These are phyloP conservation scores for Coffea humblotiana DNA, from an alignment of 305 asterid genomes.

Conservation along the genomic window DNA sequence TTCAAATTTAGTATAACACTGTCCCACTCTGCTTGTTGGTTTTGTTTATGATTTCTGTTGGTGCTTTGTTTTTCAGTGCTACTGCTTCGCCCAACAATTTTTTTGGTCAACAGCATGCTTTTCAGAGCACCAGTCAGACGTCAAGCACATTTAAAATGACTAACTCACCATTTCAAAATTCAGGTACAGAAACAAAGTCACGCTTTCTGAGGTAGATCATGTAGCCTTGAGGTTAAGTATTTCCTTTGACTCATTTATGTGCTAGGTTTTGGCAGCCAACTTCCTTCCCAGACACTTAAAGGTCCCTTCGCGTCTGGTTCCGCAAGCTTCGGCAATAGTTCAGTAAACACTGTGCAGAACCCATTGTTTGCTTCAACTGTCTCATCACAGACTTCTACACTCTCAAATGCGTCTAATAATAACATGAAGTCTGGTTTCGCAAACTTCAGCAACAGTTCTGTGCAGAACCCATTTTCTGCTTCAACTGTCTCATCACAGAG, in stretches of 20 bases:
- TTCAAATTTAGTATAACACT: background rate
- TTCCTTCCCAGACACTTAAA: slow-evolving; percentile 41
- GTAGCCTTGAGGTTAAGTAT: slow-evolving; percentile 11
- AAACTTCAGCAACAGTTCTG: slow-evolving; percentile 34
- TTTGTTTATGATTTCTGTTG: slow-evolving; percentile 8
- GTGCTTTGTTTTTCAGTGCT: slow-evolving; percentile 15
- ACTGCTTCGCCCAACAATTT: slow-evolving; percentile 22
- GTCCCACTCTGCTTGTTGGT: background rate
- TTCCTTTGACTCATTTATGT: slow-evolving; percentile 18
- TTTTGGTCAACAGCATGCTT: slow-evolving; percentile 28
- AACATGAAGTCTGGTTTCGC: slow-evolving; percentile 27
- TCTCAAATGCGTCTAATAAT: slow-evolving; percentile 13
- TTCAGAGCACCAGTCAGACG: slow-evolving; percentile 38
- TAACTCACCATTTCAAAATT: slow-evolving; percentile 40
- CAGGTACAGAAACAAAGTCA: slow-evolving; percentile 41
- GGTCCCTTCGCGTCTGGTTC: slow-evolving; percentile 42
- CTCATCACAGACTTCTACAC: slow-evolving; percentile 38
- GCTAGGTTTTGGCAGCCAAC: slow-evolving; percentile 51
- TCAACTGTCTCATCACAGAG: too few relatives aligned
- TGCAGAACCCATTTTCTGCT: background rate
- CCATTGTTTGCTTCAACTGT: slow-evolving; percentile 43
- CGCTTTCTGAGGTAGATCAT: background rate
- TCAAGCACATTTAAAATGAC: slow-evolving; percentile 38
- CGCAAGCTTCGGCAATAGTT: slow-evolving; percentile 34
- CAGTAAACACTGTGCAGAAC: slow-evolving; percentile 37